phyloP scores from a whole-genome alignment of 2,329 filamentous ascomycete species.

The Fusarium illudens region DNA sequence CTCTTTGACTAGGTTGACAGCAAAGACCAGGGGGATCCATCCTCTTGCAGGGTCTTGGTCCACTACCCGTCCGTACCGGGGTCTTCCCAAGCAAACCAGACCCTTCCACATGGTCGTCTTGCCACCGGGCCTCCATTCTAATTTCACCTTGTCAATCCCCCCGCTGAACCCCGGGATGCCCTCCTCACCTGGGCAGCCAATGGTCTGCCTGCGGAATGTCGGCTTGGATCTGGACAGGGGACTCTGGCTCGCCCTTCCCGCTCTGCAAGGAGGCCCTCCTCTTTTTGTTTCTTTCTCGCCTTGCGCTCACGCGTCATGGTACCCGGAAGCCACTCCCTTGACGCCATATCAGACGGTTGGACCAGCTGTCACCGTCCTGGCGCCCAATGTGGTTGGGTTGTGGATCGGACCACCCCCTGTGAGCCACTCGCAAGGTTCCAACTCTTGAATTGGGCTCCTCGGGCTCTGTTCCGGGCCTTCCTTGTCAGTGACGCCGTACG shows the following conservation, averaged over 20 bases:
- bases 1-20: conserved; percentile 14
- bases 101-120: conserved; percentile 32
- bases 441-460: conserved; percentile 38
- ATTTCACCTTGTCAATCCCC: background rate
- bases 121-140: conserved; percentile 18
- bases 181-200: conserved; percentile 13
- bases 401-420: conserved; percentile 38
- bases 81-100: conserved; percentile 29
- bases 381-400: conserved; percentile 38
- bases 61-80: conserved; percentile 19
- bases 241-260: conserved; percentile 15
- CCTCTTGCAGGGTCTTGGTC: conserved; percentile 20
- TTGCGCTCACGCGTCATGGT: conserved; percentile 23
- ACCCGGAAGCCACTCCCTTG: background rate
- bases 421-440: conserved; percentile 32
- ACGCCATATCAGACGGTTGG: conserved; percentile 23
- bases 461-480: conserved; percentile 27
- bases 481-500: too few relatives aligned
- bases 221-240: conserved; percentile 6
- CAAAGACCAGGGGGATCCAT: conserved; percentile 11
- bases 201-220: conserved; percentile 17
- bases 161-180: conserved; percentile 18
- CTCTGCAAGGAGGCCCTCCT: conserved; percentile 1
- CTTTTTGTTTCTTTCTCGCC: background rate
- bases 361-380: conserved; percentile 17